Evolutionary conservation across 768 basidiomycete species (phyloP).

Genomic region (Kwoniella mangroviensis): DNA sequence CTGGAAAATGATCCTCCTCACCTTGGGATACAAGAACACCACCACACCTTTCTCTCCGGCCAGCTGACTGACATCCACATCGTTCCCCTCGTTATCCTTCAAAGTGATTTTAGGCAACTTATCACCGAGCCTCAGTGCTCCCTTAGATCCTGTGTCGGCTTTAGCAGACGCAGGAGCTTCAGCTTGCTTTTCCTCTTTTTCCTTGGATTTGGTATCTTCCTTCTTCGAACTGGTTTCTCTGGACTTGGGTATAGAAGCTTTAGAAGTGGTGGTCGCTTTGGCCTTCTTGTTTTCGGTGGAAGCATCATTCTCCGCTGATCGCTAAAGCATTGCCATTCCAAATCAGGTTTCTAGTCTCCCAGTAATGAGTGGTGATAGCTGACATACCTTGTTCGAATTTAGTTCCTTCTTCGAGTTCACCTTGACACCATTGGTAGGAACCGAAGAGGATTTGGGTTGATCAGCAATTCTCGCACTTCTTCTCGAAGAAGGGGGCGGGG

Average conservation of each 20-base stretch:
- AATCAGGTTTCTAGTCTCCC: too few species aligned
- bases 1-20: conserved; percentile 19
- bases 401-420: conserved; percentile 30
- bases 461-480: conserved; percentile 24
- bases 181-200: conserved; percentile 41
- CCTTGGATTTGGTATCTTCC: conserved; percentile 19
- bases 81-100: conserved; percentile 82
- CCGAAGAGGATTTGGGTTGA: conserved; percentile 7
- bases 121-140: conserved; percentile 71
- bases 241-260: conserved; percentile 25
- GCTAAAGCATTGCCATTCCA: not conserved
- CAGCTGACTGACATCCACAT: conserved; percentile 70
- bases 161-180: conserved; percentile 49
- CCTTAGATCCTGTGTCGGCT: conserved; percentile 36
- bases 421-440: conserved; percentile 5
- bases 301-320: not conserved
- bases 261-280: conserved; percentile 24
- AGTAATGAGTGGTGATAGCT: not conserved
- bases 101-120: conserved; percentile 72
- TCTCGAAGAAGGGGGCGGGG: conserved; percentile 17
- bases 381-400: conserved; percentile 40
- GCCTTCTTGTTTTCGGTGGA: conserved; percentile 26
- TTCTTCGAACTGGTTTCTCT: conserved; percentile 32
- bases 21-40: conserved; percentile 61
- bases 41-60: conserved; percentile 72